Conservation (phyloP, 1,284 basidiomycete genomes). For the Ceratobasidium sp. region DNA sequence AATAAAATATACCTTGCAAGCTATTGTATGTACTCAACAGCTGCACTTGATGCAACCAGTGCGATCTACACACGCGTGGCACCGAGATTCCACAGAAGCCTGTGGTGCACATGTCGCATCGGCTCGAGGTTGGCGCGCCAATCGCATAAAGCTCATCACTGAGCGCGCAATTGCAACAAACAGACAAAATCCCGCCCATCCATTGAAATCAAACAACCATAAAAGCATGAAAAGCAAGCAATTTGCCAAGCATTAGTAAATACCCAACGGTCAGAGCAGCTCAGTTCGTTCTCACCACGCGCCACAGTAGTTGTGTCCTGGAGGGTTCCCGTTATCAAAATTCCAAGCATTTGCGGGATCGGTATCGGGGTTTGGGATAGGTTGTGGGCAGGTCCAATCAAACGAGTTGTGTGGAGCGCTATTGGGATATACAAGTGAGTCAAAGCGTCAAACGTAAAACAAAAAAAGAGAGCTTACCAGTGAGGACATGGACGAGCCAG, state of each 20-base stretch:
- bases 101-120: constrained; percentile 45
- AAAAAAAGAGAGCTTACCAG: constrained; percentile 37
- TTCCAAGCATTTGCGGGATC: constrained; percentile 45
- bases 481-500: constrained; percentile 46
- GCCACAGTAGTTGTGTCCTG: constrained; percentile 45
- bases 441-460: neutral
- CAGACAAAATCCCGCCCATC: no score
- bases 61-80: constrained; percentile 45
- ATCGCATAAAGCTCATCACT: constrained; percentile 46
- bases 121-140: constrained; percentile 41
- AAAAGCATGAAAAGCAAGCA: constrained; percentile 14
- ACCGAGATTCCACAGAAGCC: constrained; percentile 46
- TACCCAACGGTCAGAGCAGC: constrained; percentile 1
- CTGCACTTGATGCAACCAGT: constrained; percentile 35
- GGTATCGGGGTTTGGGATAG: constrained; percentile 45
- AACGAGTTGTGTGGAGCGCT: constrained; percentile 46
- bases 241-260: constrained; percentile 30
- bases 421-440: neutral
- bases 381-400: constrained; percentile 46
- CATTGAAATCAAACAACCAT: constrained; percentile 1
- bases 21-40: constrained; percentile 41
- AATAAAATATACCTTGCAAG: constrained; percentile 30
- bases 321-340: constrained; percentile 45
- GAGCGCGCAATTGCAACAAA: no score
- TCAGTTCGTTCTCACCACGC: constrained; percentile 38